These are phyloP conservation scores for Serpula lacrymans DNA, from an alignment of 768 basidiomycete genomes.

Conservation along the genomic window DNA sequence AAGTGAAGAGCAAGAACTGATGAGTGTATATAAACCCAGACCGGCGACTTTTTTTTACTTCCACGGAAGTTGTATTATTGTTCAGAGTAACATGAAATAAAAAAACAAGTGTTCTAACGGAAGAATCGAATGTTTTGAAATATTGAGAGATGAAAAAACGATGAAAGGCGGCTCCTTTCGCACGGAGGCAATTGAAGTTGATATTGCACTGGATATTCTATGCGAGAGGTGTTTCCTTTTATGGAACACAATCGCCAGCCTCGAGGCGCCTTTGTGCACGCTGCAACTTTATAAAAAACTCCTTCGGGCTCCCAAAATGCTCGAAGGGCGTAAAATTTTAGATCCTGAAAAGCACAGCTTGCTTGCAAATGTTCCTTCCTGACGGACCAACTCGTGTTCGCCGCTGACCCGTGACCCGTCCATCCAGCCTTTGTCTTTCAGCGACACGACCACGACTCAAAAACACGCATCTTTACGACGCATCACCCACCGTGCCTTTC, in stretches of 20 bases:
- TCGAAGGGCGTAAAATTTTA: slow-evolving; percentile 16
- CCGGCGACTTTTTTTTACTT: no score
- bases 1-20: slow-evolving; percentile 28
- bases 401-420: slow-evolving; percentile 13
- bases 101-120: no score
- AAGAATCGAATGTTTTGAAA: no score
- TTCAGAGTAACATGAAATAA: slow-evolving; percentile 2
- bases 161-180: no score
- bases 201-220: no score
- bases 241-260: no score
- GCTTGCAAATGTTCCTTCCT: slow-evolving; percentile 18
- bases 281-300: neutral
- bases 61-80: no score
- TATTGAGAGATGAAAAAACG: no score
- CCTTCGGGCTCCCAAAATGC: slow-evolving; percentile 5
- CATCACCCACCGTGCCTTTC: slow-evolving; percentile 18
- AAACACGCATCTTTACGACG: slow-evolving; percentile 28
- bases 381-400: slow-evolving; percentile 26
- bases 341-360: slow-evolving; percentile 17
- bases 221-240: no score
- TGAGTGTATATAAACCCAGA: no score
- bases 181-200: no score
- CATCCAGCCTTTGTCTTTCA: slow-evolving; percentile 8
- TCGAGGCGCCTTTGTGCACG: slow-evolving; percentile 18
- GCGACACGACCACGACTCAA: slow-evolving; percentile 19